Evolutionary conservation across 805 yeast genomes (phyloP), one percentile per base, ranked within the genome.

Genomic region (Kuraishia floccosa): DNA sequence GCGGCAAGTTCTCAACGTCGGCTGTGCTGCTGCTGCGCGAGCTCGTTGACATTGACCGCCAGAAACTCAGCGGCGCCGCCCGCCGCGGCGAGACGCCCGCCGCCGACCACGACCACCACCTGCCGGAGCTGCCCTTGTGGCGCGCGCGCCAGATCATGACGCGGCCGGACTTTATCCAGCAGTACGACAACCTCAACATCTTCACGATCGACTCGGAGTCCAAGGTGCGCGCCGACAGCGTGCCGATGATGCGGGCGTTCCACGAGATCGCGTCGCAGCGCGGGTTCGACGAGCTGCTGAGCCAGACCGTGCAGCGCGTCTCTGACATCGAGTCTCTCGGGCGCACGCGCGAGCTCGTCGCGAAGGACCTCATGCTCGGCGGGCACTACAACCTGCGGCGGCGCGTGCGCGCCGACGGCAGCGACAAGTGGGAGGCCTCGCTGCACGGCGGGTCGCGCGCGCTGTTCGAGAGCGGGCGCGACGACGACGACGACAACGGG

Each of bases 211-310:
- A 83, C 52, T 71, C 83, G 1, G 66, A 70, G 35, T 73, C 84
- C 0, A 59, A 68, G 31, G 94, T 83, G 3, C 58, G 80, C 22
- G 89, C 94, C 0, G 94, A 83, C 49, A 74, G 84, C 6, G 79
- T 80, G 3, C 87, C 89, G 1, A 82, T 83, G 93, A 80, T 83
- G 93, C 66, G 87, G 41, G 93, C 89, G 4, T 83, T 83, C 48
- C 72, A 80, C 36, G 93, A 83, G 46, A 78, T 83, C 31, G 76
- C 77, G 2, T 56, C 70, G 3, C 75, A 72, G 51, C 80, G 83
- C 1, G 81, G 78, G 6, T 83, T 83, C 40, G 76, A 78, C 27
- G 67, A 74, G 35, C 54, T 82, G 15, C 52, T 83, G 18, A 65
- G 68, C 12, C 81, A 77, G 30, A 76, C 89, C 0, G 52, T 71